phyloP scores from a whole-genome alignment of 2,329 filamentous ascomycete genomes.

The Teratosphaeria nubilosa region DNA sequence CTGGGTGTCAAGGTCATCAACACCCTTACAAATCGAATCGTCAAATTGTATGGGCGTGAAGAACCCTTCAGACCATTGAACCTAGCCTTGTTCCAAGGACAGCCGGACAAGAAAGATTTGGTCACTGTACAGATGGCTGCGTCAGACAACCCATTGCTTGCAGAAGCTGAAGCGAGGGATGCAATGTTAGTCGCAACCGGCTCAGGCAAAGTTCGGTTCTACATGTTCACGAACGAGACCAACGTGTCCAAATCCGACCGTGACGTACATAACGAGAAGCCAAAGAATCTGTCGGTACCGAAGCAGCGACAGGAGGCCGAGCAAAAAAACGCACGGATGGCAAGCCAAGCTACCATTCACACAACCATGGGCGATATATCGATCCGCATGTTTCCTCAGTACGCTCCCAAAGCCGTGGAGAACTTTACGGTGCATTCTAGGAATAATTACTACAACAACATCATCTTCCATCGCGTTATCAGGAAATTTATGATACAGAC shows the following conservation, averaged over 20 bases:
- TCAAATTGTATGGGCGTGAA: conserved; percentile 82
- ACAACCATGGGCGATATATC: conserved; percentile 92
- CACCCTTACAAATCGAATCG: conserved; percentile 83
- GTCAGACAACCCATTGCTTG: conserved; percentile 81
- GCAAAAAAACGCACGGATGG: conserved; percentile 59
- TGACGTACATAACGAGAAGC: conserved; percentile 92
- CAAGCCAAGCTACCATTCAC: conserved; percentile 74
- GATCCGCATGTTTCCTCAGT: conserved; percentile 83
- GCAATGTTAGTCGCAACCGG: conserved; percentile 80
- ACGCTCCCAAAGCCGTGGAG: conserved; percentile 88
- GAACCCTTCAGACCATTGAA: conserved; percentile 79
- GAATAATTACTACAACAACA: conserved; percentile 91
- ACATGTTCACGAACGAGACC: conserved; percentile 92
- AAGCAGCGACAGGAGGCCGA: conserved; percentile 41
- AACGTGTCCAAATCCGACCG: conserved; percentile 73
- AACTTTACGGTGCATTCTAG: conserved; percentile 92
- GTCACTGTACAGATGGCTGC: conserved; percentile 97
- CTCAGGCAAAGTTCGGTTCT: conserved; percentile 82
- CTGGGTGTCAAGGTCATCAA: conserved; percentile 92
- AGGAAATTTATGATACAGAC: conserved; percentile 96
- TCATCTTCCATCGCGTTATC: conserved; percentile 95
- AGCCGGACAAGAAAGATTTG: conserved; percentile 85
- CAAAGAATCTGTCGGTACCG: conserved; percentile 50
- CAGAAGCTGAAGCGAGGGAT: conserved; percentile 83
- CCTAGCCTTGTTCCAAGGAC: conserved; percentile 83